Percentiles rank a stretch among this genome's conserved stretches.
phyloP scores from a whole-genome alignment of 2,329 filamentous ascomycete species.

The Microcyclosporella mali region DNA sequence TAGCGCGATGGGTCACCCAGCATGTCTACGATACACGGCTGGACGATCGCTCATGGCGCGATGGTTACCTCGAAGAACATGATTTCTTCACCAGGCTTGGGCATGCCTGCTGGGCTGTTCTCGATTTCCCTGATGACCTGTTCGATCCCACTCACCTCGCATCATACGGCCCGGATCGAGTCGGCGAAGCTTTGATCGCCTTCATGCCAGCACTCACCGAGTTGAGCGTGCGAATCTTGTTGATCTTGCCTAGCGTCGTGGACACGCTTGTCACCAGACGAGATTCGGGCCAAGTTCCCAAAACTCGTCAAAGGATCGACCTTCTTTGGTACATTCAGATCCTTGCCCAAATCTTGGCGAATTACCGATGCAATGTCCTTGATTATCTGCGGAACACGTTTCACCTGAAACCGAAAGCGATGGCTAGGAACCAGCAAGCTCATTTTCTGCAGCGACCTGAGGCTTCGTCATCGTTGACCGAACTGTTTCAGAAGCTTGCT shows the following conservation, averaged over 20 bases:
- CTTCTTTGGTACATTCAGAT: conserved; percentile 17
- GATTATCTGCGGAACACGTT: conserved; percentile 4
- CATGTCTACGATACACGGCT: conserved; percentile 20
- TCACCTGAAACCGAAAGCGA: conserved; percentile 2
- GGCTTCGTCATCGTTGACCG: neutral
- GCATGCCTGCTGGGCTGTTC: neutral
- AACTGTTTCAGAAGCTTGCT: conserved; percentile 12
- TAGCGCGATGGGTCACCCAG: conserved; percentile 14
- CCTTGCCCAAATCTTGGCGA: conserved; percentile 11
- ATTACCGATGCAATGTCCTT: conserved; percentile 2
- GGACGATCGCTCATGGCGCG: conserved; percentile 5
- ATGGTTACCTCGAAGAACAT: conserved; percentile 13
- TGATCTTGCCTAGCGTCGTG: conserved; percentile 15
- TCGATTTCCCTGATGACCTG: conserved; percentile 3
- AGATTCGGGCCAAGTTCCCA: conserved; percentile 20
- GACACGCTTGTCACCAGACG: conserved; percentile 16
- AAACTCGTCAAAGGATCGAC: conserved; percentile 12
- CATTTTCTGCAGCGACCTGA: neutral
- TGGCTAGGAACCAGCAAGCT: neutral
- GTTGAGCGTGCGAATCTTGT: conserved; percentile 16
- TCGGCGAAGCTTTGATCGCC: neutral
- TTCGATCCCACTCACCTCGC: neutral
- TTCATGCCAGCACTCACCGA: conserved; percentile 14
- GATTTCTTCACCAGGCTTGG: conserved; percentile 18
- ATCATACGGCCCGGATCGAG: neutral